Evolutionary conservation across 1,139 yeast species (phyloP), one percentile per base, ranked within the genome.

Genomic region (Saccharomyces hybrid): DNA sequence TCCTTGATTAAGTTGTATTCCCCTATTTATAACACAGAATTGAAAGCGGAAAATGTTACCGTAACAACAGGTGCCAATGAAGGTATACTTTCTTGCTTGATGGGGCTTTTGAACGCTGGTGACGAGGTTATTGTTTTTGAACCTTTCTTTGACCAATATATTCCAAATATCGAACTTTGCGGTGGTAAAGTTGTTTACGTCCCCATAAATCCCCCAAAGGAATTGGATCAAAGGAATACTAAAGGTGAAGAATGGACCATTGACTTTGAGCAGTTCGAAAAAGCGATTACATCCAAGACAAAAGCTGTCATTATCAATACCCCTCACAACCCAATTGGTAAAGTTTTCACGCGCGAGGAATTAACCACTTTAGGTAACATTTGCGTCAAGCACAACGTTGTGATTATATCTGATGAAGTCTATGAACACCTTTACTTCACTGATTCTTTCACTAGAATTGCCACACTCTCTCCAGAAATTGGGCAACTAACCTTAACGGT

Each of bases 51-150:
- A 48, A 67, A 69, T 53, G 77, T 93, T 49, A 82, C 85, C 55
- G 84, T 91, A 51, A 88, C 97, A 46, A 91, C 98, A 1, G 99
- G 99, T 55, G 99, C 99, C 48, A 93, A 93, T 64, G 98, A 93
- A 72, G 99, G 97, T 46, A 87, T 93, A 77, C 78, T 88, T 56
- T 73, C 96, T 1, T 82, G 87, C 4, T 84, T 91, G 68, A 86
- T 90, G 57, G 99, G 95, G 0, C 85, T 90, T 62, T 73, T 93
- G 59, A 80, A 88, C 51, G 81, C 84, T 1, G 98, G 95, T 20
- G 99, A 93, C 67, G 99, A 93, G 71, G 99, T 85, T 20, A 87
- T 93, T 71, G 97, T 93, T 14, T 88, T 93, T 68, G 96, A 93
- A 71, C 99, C 99, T 1, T 93, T 89, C 69, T 93, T 93, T 68